A percentile compares a stretch with the other conserved stretches of the same genome.
phyloP scores from a whole-genome alignment of 108 stramenopile species.

The Discostella stelligeroides region DNA sequence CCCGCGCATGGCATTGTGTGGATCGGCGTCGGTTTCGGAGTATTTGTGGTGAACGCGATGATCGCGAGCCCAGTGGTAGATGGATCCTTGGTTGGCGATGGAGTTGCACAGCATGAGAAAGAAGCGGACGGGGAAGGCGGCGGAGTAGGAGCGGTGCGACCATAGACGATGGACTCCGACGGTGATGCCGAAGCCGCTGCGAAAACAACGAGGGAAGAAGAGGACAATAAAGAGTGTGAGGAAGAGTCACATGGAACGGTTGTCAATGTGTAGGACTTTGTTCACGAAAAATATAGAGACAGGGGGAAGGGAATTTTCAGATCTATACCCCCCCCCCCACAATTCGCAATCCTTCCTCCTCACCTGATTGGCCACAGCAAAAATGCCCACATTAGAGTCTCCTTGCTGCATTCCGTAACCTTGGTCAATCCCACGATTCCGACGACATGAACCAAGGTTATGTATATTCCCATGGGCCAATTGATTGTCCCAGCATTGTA shows the following conservation, averaged over 20 bases:
- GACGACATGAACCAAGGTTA: constrained; percentile 87
- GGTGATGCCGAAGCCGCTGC: constrained; percentile 96
- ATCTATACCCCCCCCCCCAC: background rate
- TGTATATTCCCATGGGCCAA: constrained; percentile 98
- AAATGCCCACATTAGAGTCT: constrained; percentile 95
- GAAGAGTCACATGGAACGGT: too few relatives aligned
- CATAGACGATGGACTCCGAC: constrained; percentile 97
- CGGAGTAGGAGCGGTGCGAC: constrained; percentile 97
- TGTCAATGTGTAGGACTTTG: too few relatives aligned
- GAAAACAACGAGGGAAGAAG: background rate
- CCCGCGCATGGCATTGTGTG: constrained; percentile 99
- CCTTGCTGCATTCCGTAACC: constrained; percentile 60
- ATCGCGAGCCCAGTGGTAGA: constrained; percentile 98
- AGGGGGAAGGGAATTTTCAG: too few relatives aligned
- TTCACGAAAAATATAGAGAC: too few relatives aligned
- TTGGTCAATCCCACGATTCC: constrained; percentile 80
- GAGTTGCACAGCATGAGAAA: constrained; percentile 97
- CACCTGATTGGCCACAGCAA: constrained; percentile 96
- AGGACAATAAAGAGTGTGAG: background rate
- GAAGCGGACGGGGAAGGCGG: constrained; percentile 77
- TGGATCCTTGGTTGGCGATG: constrained; percentile 98
- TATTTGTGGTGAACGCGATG: constrained; percentile 99
- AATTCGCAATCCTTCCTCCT: constrained; percentile 13
- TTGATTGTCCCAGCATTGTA: constrained; percentile 93
- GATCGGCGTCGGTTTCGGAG: constrained; percentile 97